Conservation (phyloP, 805 yeast species). For the Clavispora vitiphila region DNA sequence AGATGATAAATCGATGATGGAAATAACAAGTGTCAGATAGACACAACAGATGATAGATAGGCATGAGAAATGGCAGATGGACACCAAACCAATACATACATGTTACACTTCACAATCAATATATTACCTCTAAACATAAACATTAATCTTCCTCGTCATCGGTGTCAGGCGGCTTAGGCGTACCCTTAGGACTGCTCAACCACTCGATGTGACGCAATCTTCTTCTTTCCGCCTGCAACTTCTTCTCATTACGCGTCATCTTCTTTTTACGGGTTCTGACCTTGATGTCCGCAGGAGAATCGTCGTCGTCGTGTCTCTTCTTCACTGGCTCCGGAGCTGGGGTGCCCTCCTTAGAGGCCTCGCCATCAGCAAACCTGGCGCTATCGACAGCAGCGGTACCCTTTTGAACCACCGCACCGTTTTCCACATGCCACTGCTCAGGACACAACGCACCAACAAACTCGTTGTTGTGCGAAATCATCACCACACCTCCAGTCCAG, state of each 20-base stretch:
- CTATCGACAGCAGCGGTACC: constrained; percentile 73
- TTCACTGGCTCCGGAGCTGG: constrained; percentile 29
- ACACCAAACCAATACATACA: too few species aligned
- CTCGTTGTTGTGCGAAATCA: constrained; percentile 97
- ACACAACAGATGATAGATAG: too few species aligned
- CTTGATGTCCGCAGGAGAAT: constrained; percentile 94
- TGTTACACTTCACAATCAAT: background rate
- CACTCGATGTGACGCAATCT: constrained; percentile 91
- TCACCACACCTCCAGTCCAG: constrained; percentile 97
- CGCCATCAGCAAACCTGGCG: constrained; percentile 79
- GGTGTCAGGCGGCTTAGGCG: constrained; percentile 90
- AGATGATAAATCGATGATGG: too few species aligned
- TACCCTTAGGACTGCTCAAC: constrained; percentile 95
- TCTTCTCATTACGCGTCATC: constrained; percentile 95
- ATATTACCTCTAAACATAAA: background rate
- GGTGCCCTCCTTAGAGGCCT: constrained; percentile 42
- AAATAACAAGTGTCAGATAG: too few species aligned
- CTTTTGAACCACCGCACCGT: constrained; percentile 82
- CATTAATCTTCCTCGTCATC: constrained; percentile 73
- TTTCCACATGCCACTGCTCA: constrained; percentile 96
- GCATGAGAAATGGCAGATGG: too few species aligned
- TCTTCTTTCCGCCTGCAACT: constrained; percentile 86
- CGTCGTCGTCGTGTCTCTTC: constrained; percentile 62
- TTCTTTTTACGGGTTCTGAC: constrained; percentile 91
- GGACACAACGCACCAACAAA: constrained; percentile 97